Conservation (phyloP, 2,329 filamentous ascomycete species). For the Ampelomyces quisqualis region DNA sequence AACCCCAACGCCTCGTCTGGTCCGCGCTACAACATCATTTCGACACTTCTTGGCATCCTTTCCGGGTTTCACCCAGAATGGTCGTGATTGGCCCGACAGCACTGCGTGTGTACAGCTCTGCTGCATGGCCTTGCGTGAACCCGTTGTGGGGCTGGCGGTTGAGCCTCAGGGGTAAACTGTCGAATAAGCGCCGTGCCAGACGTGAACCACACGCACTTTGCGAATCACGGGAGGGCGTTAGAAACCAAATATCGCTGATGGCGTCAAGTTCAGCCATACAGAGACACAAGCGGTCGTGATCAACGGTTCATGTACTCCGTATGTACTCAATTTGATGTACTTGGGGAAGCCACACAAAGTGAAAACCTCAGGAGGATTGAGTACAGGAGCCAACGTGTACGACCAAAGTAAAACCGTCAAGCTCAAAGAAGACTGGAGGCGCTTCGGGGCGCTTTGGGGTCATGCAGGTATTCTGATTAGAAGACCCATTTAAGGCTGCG, state of each 20-base stretch:
- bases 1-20: conserved; percentile 1
- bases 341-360: conserved; percentile 8
- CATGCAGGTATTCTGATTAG: conserved; percentile 39
- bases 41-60: conserved; percentile 13
- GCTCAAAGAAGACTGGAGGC: conserved; percentile 30
- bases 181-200: conserved; percentile 24
- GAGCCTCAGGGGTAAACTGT: conserved; percentile 26
- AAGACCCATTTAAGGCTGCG: conserved; percentile 38
- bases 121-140: conserved; percentile 12
- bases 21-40: conserved; percentile 12
- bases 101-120: conserved; percentile 11
- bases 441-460: conserved; percentile 27
- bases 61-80: conserved; percentile 14
- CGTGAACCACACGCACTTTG: conserved; percentile 27
- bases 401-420: conserved; percentile 23
- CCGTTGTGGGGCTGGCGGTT: conserved; percentile 30
- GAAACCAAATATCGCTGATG: conserved; percentile 21
- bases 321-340: conserved; percentile 11
- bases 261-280: conserved; percentile 16
- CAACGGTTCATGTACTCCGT: too few relatives aligned
- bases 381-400: conserved; percentile 17
- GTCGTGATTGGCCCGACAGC: conserved; percentile 20
- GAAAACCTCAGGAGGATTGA: conserved; percentile 1
- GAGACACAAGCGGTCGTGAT: too few relatives aligned
- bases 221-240: conserved; percentile 26